Evolutionary conservation across 352 stramenopile genomes (phyloP).

Genomic region (Phytopythium kandeliae): DNA sequence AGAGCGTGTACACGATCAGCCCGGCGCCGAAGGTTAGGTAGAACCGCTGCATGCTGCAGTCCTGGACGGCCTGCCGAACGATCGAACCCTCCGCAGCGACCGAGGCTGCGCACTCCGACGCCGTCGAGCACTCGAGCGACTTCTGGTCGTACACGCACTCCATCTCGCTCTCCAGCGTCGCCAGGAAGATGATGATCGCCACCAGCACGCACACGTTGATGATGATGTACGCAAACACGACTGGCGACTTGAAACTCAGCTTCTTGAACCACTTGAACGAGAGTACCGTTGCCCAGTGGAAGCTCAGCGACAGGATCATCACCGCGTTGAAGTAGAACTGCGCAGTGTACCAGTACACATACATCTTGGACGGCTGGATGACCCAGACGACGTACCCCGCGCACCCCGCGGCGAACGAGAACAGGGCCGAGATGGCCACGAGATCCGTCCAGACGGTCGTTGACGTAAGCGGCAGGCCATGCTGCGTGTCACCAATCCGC

Average conservation of each 20-base stretch:
- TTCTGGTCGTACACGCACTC: conserved; percentile 69
- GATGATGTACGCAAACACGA: conserved; percentile 63
- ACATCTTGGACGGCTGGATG: conserved; percentile 77
- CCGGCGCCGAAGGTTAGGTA: conserved; percentile 72
- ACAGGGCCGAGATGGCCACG: conserved; percentile 75
- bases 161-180: conserved; percentile 47
- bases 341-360: conserved; percentile 78
- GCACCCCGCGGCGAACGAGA: conserved; percentile 77
- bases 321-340: conserved; percentile 88
- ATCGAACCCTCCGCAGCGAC: conserved; percentile 64
- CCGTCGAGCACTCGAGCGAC: conserved; percentile 44
- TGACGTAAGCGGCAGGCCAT: conserved; percentile 75
- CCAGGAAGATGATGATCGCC: conserved; percentile 60
- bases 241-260: conserved; percentile 70
- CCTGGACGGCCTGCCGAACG: conserved; percentile 59
- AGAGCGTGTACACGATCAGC: conserved; percentile 80
- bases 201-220: conserved; percentile 58
- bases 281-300: conserved; percentile 81
- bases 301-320: conserved; percentile 86
- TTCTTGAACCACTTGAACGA: conserved; percentile 88
- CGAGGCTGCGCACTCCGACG: conserved; percentile 43
- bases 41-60: conserved; percentile 76
- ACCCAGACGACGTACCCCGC: conserved; percentile 80
- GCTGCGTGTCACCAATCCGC: conserved; percentile 12
- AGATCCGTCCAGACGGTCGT: conserved; percentile 84